Conservation (phyloP, 2,329 filamentous ascomycete genomes). For the Lasiodiplodia sp. region DNA sequence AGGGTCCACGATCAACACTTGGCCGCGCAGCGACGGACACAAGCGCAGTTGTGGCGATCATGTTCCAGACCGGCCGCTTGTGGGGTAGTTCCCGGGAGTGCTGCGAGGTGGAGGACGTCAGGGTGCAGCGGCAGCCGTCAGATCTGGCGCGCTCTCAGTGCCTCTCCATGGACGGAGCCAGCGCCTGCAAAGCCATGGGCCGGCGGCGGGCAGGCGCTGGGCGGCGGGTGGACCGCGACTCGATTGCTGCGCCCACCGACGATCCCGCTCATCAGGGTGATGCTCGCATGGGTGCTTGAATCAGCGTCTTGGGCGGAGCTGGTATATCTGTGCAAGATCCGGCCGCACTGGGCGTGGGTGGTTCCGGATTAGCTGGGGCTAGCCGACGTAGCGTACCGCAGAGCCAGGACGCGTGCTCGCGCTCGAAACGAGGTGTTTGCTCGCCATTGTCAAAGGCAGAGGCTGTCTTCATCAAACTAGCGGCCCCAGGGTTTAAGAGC, state of each 20-base stretch:
- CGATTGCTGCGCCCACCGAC: conserved; percentile 28
- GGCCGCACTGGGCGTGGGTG: conserved; percentile 8
- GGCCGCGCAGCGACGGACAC: conserved; percentile 10
- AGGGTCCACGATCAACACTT: conserved; percentile 25
- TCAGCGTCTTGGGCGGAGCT: conserved; percentile 8
- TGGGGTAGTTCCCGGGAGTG: conserved; percentile 25
- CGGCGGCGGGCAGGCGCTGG: conserved; percentile 7
- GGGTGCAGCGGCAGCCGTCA: conserved; percentile 9
- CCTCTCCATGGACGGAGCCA: conserved; percentile 9
- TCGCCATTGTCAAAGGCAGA: conserved; percentile 16
- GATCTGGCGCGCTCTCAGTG: conserved; percentile 17
- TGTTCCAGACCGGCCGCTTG: conserved; percentile 24
- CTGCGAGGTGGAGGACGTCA: conserved; percentile 18
- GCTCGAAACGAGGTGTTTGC: conserved; percentile 24
- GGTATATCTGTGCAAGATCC: conserved; percentile 18
- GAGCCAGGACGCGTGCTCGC: conserved; percentile 18
- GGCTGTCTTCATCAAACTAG: conserved; percentile 24
- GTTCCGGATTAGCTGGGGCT: conserved; percentile 23
- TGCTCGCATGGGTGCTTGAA: conserved; percentile 25
- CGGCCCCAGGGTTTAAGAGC: conserved; percentile 19
- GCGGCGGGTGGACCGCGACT: conserved; percentile 20
- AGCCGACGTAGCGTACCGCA: conserved; percentile 27
- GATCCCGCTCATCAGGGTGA: conserved; percentile 28
- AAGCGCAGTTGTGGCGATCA: conserved; percentile 14
- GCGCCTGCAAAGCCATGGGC: background rate